phyloP scores from a whole-genome alignment of 805 yeast species.

The Blastobotrys parvus region DNA sequence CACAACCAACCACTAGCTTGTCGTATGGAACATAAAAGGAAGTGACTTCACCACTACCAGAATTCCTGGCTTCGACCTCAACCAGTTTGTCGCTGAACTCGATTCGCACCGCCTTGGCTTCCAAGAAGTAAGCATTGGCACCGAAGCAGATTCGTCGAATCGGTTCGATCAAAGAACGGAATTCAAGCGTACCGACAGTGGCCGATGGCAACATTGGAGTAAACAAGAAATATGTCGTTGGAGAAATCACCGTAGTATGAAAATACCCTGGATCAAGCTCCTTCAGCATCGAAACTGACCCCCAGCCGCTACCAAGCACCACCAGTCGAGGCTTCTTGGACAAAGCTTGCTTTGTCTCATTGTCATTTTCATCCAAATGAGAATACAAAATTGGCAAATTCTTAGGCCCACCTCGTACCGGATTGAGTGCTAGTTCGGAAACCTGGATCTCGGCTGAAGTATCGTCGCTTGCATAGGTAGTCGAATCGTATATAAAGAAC shows the following conservation, averaged over 20 bases:
- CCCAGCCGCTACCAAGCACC: slow-evolving; percentile 66
- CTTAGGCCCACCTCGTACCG: slow-evolving; percentile 61
- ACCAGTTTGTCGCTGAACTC: slow-evolving; percentile 48
- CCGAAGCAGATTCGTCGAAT: slow-evolving; percentile 47
- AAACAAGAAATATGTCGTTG: slow-evolving; percentile 59
- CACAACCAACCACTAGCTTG: slow-evolving; percentile 59
- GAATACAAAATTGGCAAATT: slow-evolving; percentile 53
- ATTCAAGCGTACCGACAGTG: slow-evolving; percentile 62
- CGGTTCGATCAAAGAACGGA: slow-evolving; percentile 56
- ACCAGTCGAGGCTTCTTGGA: slow-evolving; percentile 47
- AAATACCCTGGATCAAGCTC: slow-evolving; percentile 45
- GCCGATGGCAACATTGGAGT: slow-evolving; percentile 65
- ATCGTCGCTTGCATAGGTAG: slow-evolving; percentile 40
- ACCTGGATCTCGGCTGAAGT: slow-evolving; percentile 39
- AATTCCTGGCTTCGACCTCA: slow-evolving; percentile 42
- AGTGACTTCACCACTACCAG: slow-evolving; percentile 32
- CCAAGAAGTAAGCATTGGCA: slow-evolving; percentile 52
- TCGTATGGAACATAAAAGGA: slow-evolving; percentile 63
- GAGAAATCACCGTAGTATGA: slow-evolving; percentile 59
- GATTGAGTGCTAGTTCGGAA: slow-evolving; percentile 44
- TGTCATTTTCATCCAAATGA: slow-evolving; percentile 51
- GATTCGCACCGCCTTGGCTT: slow-evolving; percentile 52
- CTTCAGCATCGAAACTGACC: slow-evolving; percentile 52
- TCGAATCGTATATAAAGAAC: slow-evolving; percentile 57
- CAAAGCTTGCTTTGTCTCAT: slow-evolving; percentile 23